Percentiles rank a stretch among this genome's conserved stretches.
phyloP scores from a whole-genome alignment of 192 early-diverging fungal species.

The Paraglomus occultum region DNA sequence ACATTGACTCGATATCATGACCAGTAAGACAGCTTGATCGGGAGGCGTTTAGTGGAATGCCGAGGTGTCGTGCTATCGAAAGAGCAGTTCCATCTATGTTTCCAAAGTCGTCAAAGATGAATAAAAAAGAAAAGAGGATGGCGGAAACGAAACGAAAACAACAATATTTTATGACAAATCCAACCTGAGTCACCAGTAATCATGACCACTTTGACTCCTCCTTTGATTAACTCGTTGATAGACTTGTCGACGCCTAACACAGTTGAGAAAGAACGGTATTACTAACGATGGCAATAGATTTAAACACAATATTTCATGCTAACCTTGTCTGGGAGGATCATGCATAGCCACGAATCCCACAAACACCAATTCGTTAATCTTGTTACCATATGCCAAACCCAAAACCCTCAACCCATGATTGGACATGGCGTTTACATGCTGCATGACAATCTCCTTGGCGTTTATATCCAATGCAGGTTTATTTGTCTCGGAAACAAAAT shows the following conservation, averaged over 20 bases:
- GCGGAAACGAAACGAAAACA: neutral
- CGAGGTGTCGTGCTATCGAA: conserved; percentile 83
- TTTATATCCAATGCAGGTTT: conserved; percentile 52
- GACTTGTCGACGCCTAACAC: conserved; percentile 65
- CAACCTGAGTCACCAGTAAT: conserved; percentile 91
- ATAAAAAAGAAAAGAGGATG: too few relatives aligned
- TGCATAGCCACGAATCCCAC: conserved; percentile 86
- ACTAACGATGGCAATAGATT: too few relatives aligned
- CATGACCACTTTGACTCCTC: conserved; percentile 93
- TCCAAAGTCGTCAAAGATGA: conserved; percentile 31
- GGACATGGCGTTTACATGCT: conserved; percentile 67
- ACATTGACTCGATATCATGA: conserved; percentile 65
- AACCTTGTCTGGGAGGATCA: conserved; percentile 79
- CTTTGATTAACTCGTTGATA: conserved; percentile 64
- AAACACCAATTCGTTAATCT: conserved; percentile 61
- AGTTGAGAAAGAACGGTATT: neutral
- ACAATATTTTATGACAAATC: neutral
- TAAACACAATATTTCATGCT: too few relatives aligned
- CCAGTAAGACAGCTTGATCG: conserved; percentile 69
- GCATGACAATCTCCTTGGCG: conserved; percentile 56
- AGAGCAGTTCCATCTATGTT: conserved; percentile 74
- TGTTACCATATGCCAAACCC: conserved; percentile 73
- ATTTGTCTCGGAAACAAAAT: conserved; percentile 52
- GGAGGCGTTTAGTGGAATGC: conserved; percentile 67
- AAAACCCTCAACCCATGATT: conserved; percentile 81